These are phyloP conservation scores for Globisporangium polare DNA, from an alignment of 352 stramenopile species.

Conservation along the genomic window DNA sequence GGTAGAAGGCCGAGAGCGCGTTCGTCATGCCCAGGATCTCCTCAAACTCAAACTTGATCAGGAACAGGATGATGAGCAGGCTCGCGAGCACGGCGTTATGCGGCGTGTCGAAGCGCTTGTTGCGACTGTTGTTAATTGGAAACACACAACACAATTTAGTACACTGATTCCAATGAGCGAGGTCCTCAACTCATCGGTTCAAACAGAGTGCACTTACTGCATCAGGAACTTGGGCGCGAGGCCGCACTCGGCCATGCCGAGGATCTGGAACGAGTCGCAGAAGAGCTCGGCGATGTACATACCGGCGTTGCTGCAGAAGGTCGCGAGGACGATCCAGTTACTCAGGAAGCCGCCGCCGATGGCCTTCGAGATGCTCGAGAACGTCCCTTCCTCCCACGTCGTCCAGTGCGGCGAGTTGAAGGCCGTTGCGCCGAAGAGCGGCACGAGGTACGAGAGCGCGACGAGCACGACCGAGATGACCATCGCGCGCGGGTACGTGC, in stretches of 20 bases:
- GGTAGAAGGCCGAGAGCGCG: conserved; percentile 81
- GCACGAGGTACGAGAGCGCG: conserved; percentile 82
- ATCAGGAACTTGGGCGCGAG: conserved; percentile 82
- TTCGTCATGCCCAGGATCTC: conserved; percentile 87
- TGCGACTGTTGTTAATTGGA: conserved; percentile 21
- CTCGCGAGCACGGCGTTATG: conserved; percentile 42
- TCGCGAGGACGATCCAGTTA: conserved; percentile 85
- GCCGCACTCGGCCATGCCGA: conserved; percentile 77
- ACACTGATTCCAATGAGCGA: not conserved
- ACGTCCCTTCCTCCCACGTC: conserved; percentile 90
- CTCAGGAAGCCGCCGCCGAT: conserved; percentile 83
- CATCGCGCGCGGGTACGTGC: conserved; percentile 83
- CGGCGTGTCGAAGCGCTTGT: conserved; percentile 50
- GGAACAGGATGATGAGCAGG: conserved; percentile 44
- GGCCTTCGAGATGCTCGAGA: conserved; percentile 82
- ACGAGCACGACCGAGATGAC: conserved; percentile 76
- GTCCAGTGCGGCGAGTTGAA: conserved; percentile 55
- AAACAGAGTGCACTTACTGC: conserved; percentile 43
- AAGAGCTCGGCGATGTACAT: conserved; percentile 93
- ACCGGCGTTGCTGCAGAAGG: conserved; percentile 86
- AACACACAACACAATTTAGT: not conserved
- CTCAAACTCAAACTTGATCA: conserved; percentile 65
- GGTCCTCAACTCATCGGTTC: conserved; percentile 1
- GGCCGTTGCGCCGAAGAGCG: conserved; percentile 77
- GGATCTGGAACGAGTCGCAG: conserved; percentile 89